phyloP scores from a whole-genome alignment of 495 filamentous ascomycete species.

The Hyaloscypha hepaticicola region DNA sequence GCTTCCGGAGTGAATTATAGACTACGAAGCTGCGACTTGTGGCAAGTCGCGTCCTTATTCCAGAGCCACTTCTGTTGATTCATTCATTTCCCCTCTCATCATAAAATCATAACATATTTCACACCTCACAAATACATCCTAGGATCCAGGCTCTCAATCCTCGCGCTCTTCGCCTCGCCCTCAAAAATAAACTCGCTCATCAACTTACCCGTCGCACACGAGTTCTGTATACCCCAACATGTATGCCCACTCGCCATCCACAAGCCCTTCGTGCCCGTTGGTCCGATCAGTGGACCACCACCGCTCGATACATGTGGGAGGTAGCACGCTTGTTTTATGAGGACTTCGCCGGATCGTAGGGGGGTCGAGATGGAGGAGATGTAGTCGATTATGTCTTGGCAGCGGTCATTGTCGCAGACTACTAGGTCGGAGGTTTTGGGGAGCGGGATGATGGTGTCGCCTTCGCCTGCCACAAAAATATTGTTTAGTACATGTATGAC shows the following conservation, averaged over 20 bases:
- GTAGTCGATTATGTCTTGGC: constrained; percentile 86
- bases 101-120: too few relatives aligned
- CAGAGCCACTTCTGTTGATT: too few relatives aligned
- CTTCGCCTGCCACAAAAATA: constrained; percentile 64
- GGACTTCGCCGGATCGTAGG: constrained; percentile 73
- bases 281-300: constrained; percentile 74
- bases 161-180: constrained; percentile 72
- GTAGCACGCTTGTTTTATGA: constrained; percentile 89
- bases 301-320: constrained; percentile 67
- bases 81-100: too few relatives aligned
- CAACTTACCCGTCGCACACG: constrained; percentile 83
- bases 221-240: constrained; percentile 98
- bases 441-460: constrained; percentile 72
- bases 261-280: constrained; percentile 71
- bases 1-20: too few relatives aligned
- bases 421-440: constrained; percentile 77
- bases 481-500: constrained; percentile 3
- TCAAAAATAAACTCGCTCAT: constrained; percentile 87
- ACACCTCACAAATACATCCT: constrained; percentile 34
- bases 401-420: constrained; percentile 69
- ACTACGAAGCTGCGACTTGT: too few relatives aligned
- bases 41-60: too few relatives aligned
- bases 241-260: constrained; percentile 89
- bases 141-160: constrained; percentile 69
- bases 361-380: constrained; percentile 74